Percentiles rank a stretch among this genome's conserved stretches.
phyloP scores from a whole-genome alignment of 768 basidiomycete species.

The Amanita polypyramis region DNA sequence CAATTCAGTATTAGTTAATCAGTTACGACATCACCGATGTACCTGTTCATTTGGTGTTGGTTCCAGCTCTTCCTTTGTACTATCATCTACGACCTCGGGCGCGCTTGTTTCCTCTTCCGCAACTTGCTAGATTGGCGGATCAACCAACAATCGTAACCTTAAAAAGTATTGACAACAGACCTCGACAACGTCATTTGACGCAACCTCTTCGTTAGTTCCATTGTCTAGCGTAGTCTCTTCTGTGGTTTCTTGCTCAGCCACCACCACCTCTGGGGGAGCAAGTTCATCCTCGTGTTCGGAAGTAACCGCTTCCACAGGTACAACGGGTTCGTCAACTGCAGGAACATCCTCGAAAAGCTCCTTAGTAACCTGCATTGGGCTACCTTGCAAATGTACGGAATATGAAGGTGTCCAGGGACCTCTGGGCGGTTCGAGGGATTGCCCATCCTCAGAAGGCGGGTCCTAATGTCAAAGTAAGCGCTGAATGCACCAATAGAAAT shows the following conservation, averaged over 20 bases:
- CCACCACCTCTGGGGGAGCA: not conserved
- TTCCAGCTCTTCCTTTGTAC: not conserved
- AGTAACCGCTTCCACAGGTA: not conserved
- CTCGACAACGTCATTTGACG: not conserved
- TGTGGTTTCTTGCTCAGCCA: not conserved
- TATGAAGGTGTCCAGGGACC: constrained; percentile 32
- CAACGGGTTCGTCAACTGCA: not conserved
- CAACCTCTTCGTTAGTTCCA: not conserved
- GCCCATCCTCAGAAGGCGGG: not conserved
- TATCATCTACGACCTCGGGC: not conserved
- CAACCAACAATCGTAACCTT: not conserved
- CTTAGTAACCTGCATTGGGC: constrained; percentile 9
- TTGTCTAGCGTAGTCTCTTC: not conserved
- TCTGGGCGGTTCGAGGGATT: constrained; percentile 12
- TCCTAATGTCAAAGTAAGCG: not conserved
- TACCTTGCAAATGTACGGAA: constrained; percentile 31
- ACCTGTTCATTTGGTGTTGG: not conserved
- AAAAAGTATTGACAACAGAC: not conserved
- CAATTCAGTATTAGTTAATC: no score
- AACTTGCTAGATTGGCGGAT: not conserved
- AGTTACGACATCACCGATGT: not conserved
- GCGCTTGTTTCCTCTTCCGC: not conserved
- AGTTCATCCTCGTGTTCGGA: not conserved
- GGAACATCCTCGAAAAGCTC: not conserved
- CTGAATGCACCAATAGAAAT: not conserved